Evolutionary conservation across 228 moss, liverwort and hornwort species (phyloP).

Genomic region (Sphagnum fallax): DNA sequence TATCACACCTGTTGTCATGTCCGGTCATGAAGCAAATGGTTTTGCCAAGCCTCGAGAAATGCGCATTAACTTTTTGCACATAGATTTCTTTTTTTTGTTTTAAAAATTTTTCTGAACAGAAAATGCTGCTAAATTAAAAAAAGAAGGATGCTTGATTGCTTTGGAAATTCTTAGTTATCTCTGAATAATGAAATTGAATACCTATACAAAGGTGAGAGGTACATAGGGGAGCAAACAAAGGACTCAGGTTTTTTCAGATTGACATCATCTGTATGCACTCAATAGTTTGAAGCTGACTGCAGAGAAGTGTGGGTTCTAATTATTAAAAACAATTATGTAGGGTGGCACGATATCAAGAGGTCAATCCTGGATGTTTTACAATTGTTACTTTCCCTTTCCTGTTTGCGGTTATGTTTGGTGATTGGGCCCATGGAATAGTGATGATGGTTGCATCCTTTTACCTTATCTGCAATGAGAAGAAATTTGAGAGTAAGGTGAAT

Average conservation of each 20-base stretch:
- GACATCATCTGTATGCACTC: background rate
- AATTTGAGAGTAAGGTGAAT: conserved; percentile 35
- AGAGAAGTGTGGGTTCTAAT: background rate
- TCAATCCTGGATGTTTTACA: conserved; percentile 59
- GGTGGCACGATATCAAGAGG: conserved; percentile 61
- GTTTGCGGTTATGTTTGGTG: conserved; percentile 72
- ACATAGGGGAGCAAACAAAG: background rate
- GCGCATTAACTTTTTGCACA: background rate
- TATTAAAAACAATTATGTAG: conserved; percentile 6
- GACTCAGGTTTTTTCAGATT: background rate
- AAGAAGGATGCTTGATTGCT: too few species aligned
- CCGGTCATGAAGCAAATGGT: background rate
- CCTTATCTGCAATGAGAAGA: conserved; percentile 42
- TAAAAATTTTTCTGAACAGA: background rate
- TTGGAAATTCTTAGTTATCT: too few species aligned
- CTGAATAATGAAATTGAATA: background rate
- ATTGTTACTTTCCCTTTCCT: conserved; percentile 68
- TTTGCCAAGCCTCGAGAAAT: background rate
- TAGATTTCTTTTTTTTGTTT: background rate
- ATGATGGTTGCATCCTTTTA: conserved; percentile 39
- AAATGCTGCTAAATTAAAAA: background rate
- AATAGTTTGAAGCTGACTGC: background rate
- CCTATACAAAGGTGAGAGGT: background rate
- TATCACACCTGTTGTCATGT: background rate
- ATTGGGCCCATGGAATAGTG: conserved; percentile 65